phyloP scores from a whole-genome alignment of 2,329 filamentous ascomycete species.

The Magnaporthiopsis incrustans region DNA sequence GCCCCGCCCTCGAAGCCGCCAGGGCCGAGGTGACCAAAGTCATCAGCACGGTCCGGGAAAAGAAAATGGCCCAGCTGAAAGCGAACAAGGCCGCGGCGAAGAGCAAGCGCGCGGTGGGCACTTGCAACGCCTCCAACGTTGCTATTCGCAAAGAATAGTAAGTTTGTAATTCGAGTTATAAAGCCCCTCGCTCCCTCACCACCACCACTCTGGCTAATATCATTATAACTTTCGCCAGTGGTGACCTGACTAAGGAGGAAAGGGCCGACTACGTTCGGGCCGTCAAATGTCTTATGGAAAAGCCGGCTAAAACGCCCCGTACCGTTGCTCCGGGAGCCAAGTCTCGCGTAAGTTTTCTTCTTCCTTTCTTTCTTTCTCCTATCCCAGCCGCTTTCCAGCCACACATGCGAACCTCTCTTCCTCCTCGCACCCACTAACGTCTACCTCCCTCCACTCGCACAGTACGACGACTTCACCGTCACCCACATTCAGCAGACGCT shows the following conservation, averaged over 20 bases:
- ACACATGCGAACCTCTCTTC: too few relatives aligned
- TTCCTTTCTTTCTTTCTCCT: too few relatives aligned
- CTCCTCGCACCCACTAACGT: too few relatives aligned
- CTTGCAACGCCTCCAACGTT: slow-evolving; percentile 19
- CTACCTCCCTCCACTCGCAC: too few relatives aligned
- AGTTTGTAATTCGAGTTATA: slow-evolving; percentile 7
- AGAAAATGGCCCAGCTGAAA: neutral
- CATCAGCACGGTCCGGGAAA: neutral
- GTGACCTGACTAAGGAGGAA: slow-evolving; percentile 23
- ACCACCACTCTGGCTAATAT: too few relatives aligned
- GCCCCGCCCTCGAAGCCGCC: neutral
- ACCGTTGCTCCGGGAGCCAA: slow-evolving; percentile 25
- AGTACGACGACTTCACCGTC: slow-evolving; percentile 39
- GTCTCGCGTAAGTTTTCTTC: slow-evolving; percentile 16
- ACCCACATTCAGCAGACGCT: slow-evolving; percentile 39
- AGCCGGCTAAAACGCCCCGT: slow-evolving; percentile 21
- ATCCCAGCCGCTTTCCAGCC: too few relatives aligned
- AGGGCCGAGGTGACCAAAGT: neutral
- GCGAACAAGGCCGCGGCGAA: neutral
- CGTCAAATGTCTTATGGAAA: slow-evolving; percentile 26
- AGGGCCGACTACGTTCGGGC: slow-evolving; percentile 29
- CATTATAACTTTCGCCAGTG: slow-evolving; percentile 11
- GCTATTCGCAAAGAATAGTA: slow-evolving; percentile 22
- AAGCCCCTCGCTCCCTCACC: too few relatives aligned
- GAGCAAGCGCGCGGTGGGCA: slow-evolving; percentile 9